Evolutionary conservation across 352 stramenopile species (phyloP), one percentile per base, ranked within the genome.

Genomic region (Pythium guiyangense): DNA sequence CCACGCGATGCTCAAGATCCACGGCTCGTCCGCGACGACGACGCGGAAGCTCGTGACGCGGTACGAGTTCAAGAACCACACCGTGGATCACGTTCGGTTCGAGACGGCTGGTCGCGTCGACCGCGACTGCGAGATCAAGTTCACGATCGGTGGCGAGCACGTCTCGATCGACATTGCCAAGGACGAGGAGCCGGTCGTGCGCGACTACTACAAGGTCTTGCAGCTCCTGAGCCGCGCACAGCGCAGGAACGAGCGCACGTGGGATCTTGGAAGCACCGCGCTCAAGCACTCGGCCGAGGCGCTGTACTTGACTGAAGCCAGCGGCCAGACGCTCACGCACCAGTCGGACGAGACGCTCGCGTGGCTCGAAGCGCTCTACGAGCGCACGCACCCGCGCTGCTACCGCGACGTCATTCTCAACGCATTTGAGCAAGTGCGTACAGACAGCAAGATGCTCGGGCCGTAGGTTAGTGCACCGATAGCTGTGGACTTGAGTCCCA

Each of bases 141-240:
- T 81, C 27, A 45, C 53, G 12, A 50, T 77, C 15, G 71, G 71
- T 17, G 43, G 51, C 11, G 43, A 56, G 18, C 39, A 46, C 17
- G 54, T 81, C 40, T 67, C 63, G 35, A 64, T 81, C 31, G 63
- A 69, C 22, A 60, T 81, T 12, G 63, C 60, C 8, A 57, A 60
- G 9, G 62, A 49, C 26, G 70, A 77, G 27, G 69, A 75, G 34
- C 49, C 47, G n/a, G n/a, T n/a, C n/a, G n/a, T n/a, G n/a, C n/a
- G n/a, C n/a, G n/a, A n/a, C n/a, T n/a, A n/a, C n/a, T 78, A 78
- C 61, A 78, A 78, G 64, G 71, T 72, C 37, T 47, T 80, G 15
- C 57, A 68, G 39, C 45, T 78, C 26, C 58, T 80, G 25, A 53
- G 66, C 2, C 71, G 71, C 22, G 55, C 50, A 14, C 71, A 80